A percentile compares a stretch with the other conserved stretches of the same genome.
Evolutionary conservation across 768 basidiomycete genomes (phyloP).

Genomic region (Naganishia vishniacii): DNA sequence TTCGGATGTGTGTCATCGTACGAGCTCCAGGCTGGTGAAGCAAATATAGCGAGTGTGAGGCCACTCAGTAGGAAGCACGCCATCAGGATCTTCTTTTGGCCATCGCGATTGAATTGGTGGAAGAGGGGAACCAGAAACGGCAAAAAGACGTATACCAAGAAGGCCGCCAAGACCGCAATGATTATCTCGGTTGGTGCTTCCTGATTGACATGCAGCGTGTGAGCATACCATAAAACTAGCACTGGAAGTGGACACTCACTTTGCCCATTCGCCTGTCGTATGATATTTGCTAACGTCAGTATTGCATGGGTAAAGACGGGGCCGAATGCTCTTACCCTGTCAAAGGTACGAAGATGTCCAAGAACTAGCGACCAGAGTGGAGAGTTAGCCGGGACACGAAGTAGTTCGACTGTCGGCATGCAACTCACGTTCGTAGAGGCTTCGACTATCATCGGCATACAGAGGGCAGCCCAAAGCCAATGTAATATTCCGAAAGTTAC

Average conservation of each 20-base stretch:
- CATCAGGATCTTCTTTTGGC: conserved; percentile 52
- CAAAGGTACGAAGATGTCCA: conserved; percentile 86
- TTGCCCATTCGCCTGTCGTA: conserved; percentile 58
- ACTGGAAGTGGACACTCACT: conserved; percentile 30
- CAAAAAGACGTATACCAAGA: conserved; percentile 57
- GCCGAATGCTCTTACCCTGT: conserved; percentile 55
- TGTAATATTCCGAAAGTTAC: conserved; percentile 12
- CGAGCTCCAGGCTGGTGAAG: conserved; percentile 49
- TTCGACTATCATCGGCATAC: conserved; percentile 36
- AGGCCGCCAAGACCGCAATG: conserved; percentile 69
- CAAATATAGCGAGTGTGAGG: conserved; percentile 58
- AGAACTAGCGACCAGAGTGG: too few relatives aligned
- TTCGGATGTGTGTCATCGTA: conserved; percentile 86
- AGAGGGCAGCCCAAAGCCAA: conserved; percentile 14
- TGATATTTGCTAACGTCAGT: conserved; percentile 59
- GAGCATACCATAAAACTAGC: background rate
- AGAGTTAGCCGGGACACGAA: too few relatives aligned
- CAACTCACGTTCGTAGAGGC: conserved; percentile 49
- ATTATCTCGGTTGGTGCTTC: conserved; percentile 83
- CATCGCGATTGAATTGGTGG: conserved; percentile 60
- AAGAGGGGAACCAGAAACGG: conserved; percentile 66
- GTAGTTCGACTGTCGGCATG: too few relatives aligned
- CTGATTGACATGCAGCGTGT: conserved; percentile 25
- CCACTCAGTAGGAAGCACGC: conserved; percentile 46
- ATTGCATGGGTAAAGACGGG: conserved; percentile 78